Evolutionary conservation across 495 filamentous ascomycete species (phyloP), one percentile per base, ranked within the genome.

Genomic region (Tuber magnatum): DNA sequence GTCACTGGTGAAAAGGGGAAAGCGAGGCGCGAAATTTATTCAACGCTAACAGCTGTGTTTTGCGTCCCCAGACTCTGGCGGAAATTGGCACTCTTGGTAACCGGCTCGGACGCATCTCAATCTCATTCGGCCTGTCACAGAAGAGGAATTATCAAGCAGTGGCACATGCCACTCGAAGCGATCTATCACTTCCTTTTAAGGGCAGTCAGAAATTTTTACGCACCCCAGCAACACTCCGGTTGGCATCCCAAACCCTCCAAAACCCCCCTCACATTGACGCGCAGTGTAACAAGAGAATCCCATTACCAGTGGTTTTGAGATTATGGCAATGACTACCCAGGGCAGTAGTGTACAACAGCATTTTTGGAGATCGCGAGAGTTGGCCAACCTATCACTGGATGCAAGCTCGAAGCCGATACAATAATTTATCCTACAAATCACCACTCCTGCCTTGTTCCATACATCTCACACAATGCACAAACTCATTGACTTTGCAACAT

Each of bases 401-500:
- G 35, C 28, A 65, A 18, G 14, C 28, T 32, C 28, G 35, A 35
- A 65, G 28, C 16, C 56, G 56, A 65, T 35, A 35, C 28, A 65
- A 32, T 12, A 65, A 65, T 65, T 32, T 12, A 65, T 12, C 14
- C 16, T 65, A 18, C 56, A 35, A 65, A 32, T 6, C 18, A 14
- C 8, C 28, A 65, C 56, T 35, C 28, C 28, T 14, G 56, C 56
- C 14, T 35, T 35, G 56, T 35, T 28, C 51, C 12, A 10, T 28
- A 28, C 28, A 56, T 32, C 56, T 65, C 56, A 65, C 56, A 65
- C 32, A 65, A 65, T 48, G 69, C 68, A 2, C 24, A 81, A 12
- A 43, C 78, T 68, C 65, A 91, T 87, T 71, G 89, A 83, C 44
- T 83, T 83, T 56, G 91, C 87, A 69, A 93, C 79, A 10, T 90